Conservation (phyloP, 2,329 filamentous ascomycete species). For the Reticulascus tulasneorum region DNA sequence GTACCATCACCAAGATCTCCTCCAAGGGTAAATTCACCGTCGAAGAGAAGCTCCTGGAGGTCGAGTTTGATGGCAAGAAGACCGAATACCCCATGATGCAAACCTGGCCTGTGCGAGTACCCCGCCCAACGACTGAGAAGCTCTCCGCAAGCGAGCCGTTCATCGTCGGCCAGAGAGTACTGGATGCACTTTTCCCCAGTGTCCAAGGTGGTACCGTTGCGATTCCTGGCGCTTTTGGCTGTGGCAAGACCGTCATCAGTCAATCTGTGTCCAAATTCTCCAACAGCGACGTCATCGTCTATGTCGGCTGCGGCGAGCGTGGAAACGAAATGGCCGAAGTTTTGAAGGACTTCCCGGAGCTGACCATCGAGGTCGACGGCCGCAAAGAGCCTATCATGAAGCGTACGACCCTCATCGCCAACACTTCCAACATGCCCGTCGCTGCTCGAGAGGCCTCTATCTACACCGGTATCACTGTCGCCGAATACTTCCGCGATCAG, state of each 20-base stretch:
- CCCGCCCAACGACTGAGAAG: slow-evolving; percentile 88
- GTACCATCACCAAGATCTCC: slow-evolving; percentile 88
- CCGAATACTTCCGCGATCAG: slow-evolving; percentile 96
- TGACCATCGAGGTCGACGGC: slow-evolving; percentile 89
- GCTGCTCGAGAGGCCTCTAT: slow-evolving; percentile 97
- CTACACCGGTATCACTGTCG: slow-evolving; percentile 92
- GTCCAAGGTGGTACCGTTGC: slow-evolving; percentile 97
- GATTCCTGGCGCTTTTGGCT: slow-evolving; percentile 97
- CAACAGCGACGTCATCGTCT: slow-evolving; percentile 98
- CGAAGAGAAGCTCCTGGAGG: slow-evolving; percentile 86
- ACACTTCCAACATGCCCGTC: slow-evolving; percentile 99
- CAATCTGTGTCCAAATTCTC: slow-evolving; percentile 99
- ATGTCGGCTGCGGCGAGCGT: slow-evolving; percentile 87
- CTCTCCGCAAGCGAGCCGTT: slow-evolving; percentile 85
- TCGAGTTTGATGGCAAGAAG: slow-evolving; percentile 97
- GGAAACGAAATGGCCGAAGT: slow-evolving; percentile 99
- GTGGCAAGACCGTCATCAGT: slow-evolving; percentile 98
- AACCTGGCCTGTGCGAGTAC: slow-evolving; percentile 94
- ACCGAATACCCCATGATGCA: slow-evolving; percentile 98
- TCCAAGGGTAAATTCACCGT: slow-evolving; percentile 91
- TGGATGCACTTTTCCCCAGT: slow-evolving; percentile 93
- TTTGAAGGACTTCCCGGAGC: slow-evolving; percentile 98
- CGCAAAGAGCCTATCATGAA: slow-evolving; percentile 99
- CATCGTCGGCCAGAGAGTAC: slow-evolving; percentile 92
- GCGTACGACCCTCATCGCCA: slow-evolving; percentile 95